Evolutionary conservation across 352 stramenopile species (phyloP), one percentile per base, ranked within the genome.

Genomic region (Pythium folliculosum): DNA sequence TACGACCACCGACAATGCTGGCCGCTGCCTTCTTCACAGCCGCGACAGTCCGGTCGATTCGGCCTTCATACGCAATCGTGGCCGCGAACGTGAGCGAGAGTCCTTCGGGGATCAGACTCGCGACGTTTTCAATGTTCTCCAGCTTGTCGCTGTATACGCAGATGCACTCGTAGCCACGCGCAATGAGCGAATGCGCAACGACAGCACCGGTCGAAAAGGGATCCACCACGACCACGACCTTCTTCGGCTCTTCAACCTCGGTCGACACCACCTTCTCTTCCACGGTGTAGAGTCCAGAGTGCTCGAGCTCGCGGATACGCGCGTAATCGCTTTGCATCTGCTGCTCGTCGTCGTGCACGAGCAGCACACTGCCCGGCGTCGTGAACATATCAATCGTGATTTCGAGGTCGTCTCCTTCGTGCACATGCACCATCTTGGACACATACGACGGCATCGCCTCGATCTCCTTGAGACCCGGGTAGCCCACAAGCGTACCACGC

Each of bases 121-220:
- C 88, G 13, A 93, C 78, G 58, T 78, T 82, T 60, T 95, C 84
- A 50, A 95, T 90, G 66, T 93, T 93, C 61, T 94, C 85, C 0
- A 93, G 70, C 58, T 79, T 80, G 65, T 94, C 82, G 59, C 85
- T 95, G 77, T 95, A 95, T 7, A 95, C 82, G 48, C 88, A 95
- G 54, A 94, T 90, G 64, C 88, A 95, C 38, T 95, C 88, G 72
- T 96, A 98, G 37, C 94, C 95, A 51, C 90, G 83, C 44, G 80
- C 80, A 67, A 88, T 88, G 54, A 98, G 90, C 69, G 95, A 85
- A 54, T 98, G 91, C 21, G 92, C 96, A 14, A 99, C 78, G 48
- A 99, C 81, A 30, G 94, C 97, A 55, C 96, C 97, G 37, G 96
- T 98, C 6, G 91, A 98, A 73, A 99, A 99, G 2, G 96, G 95